Evolutionary conservation across 371 early-diverging fungal species (phyloP).

Genomic region (Coemansia sp.): DNA sequence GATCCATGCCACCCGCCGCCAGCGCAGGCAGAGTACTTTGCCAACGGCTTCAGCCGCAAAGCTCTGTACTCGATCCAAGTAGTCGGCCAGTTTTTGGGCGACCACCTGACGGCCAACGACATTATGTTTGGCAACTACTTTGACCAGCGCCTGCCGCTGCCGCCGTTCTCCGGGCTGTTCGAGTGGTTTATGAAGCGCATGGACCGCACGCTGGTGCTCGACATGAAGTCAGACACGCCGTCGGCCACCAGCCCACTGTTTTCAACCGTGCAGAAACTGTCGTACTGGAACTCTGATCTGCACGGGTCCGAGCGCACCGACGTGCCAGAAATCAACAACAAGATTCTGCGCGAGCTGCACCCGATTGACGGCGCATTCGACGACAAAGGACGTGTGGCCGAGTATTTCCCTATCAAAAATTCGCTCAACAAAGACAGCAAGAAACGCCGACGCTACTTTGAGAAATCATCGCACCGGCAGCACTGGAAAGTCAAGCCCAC

Average conservation of each 20-base stretch:
- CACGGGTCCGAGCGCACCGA: slow-evolving; percentile 30
- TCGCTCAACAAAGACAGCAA: slow-evolving; percentile 48
- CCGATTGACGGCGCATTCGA: slow-evolving; percentile 47
- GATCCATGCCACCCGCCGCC: slow-evolving; percentile 53
- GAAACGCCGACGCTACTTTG: slow-evolving; percentile 62
- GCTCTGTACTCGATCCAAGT: slow-evolving; percentile 69
- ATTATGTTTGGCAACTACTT: slow-evolving; percentile 80
- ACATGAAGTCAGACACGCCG: slow-evolving; percentile 71
- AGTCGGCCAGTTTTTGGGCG: slow-evolving; percentile 66
- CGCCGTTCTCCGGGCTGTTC: slow-evolving; percentile 70
- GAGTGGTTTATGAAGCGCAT: slow-evolving; percentile 72
- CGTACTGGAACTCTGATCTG: slow-evolving; percentile 45
- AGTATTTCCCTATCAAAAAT: slow-evolving; percentile 44
- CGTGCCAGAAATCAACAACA: slow-evolving; percentile 48
- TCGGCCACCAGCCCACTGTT: slow-evolving; percentile 68
- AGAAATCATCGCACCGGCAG: slow-evolving; percentile 57
- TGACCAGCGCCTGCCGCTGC: slow-evolving; percentile 64
- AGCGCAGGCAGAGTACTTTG: slow-evolving; percentile 41
- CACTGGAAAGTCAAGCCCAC: slow-evolving; percentile 58
- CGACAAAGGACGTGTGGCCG: slow-evolving; percentile 36
- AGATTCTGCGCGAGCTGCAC: slow-evolving; percentile 42
- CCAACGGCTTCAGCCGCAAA: slow-evolving; percentile 47
- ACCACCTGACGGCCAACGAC: slow-evolving; percentile 61
- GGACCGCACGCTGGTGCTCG: slow-evolving; percentile 75
- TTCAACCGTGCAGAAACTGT: slow-evolving; percentile 47